These are phyloP conservation scores for Vaccinium myrtillus DNA, from an alignment of 148 eudicot species.

Conservation along the genomic window DNA sequence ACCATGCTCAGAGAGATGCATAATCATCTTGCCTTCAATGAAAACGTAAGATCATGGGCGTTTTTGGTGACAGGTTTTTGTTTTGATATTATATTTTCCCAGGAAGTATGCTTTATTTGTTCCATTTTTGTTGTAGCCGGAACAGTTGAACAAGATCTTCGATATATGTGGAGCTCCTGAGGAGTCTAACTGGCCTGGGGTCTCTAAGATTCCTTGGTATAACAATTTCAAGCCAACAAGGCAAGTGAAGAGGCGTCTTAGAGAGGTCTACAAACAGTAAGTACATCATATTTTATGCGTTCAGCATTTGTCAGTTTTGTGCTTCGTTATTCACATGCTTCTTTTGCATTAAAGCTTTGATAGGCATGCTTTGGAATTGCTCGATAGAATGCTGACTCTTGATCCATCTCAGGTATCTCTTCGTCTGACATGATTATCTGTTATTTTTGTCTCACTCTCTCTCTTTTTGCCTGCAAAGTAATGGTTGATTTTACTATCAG, in stretches of 20 bases:
- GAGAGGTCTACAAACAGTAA: constrained; percentile 83
- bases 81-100: not conserved
- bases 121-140: constrained; percentile 53
- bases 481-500: not conserved
- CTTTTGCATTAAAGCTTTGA: constrained; percentile 56
- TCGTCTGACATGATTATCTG: not conserved
- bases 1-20: not conserved
- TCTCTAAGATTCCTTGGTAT: constrained; percentile 83
- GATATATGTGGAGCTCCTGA: constrained; percentile 93
- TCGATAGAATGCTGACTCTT: constrained; percentile 86
- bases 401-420: constrained; percentile 76
- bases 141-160: constrained; percentile 82
- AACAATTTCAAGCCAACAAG: constrained; percentile 77
- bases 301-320: not conserved
- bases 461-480: not conserved
- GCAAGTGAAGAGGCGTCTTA: constrained; percentile 69
- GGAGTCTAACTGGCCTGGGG: constrained; percentile 89
- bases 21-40: constrained; percentile 1
- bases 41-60: not conserved
- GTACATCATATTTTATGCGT: constrained; percentile 16
- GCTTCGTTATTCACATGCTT: not conserved
- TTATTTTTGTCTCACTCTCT: not conserved
- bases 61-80: not conserved
- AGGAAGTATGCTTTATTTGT: constrained; percentile 4
- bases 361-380: constrained; percentile 79